Conservation (phyloP, 2,329 filamentous ascomycete species). For the Penicillium sp. region DNA sequence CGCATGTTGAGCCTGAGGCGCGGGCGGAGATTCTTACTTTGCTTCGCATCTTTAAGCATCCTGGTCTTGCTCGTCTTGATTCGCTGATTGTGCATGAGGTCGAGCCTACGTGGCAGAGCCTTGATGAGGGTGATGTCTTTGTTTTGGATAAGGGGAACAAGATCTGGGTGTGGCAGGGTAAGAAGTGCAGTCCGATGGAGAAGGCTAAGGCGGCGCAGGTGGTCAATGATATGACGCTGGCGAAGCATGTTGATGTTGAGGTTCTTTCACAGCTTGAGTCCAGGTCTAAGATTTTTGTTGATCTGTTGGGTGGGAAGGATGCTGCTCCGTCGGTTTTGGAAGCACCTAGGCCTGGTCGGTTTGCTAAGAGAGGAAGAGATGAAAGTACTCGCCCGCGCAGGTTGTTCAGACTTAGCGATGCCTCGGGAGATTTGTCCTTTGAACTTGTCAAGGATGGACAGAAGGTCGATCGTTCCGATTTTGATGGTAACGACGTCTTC, state of each 20-base stretch:
- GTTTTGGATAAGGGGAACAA: slow-evolving; percentile 62
- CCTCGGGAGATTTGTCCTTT: slow-evolving; percentile 58
- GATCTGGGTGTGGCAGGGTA: slow-evolving; percentile 70
- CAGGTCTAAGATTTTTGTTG: slow-evolving; percentile 52
- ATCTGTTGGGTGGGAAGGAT: slow-evolving; percentile 54
- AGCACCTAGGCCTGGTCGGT: slow-evolving; percentile 38
- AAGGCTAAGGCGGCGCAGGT: slow-evolving; percentile 67
- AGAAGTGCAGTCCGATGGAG: slow-evolving; percentile 65
- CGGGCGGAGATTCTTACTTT: slow-evolving; percentile 52
- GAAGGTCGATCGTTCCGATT: slow-evolving; percentile 50
- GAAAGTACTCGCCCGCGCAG: slow-evolving; percentile 37
- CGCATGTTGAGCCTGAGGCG: slow-evolving; percentile 56
- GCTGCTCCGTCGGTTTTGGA: slow-evolving; percentile 45
- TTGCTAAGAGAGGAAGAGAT: slow-evolving; percentile 22
- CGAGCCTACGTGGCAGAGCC: slow-evolving; percentile 58
- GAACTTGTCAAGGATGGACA: slow-evolving; percentile 58
- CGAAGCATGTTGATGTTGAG: slow-evolving; percentile 64
- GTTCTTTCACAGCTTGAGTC: slow-evolving; percentile 61
- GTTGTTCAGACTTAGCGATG: slow-evolving; percentile 64
- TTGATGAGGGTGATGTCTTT: slow-evolving; percentile 68
- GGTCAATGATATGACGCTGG: slow-evolving; percentile 57
- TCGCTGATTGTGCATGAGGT: slow-evolving; percentile 64
- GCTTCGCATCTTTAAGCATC: slow-evolving; percentile 63
- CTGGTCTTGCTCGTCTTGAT: slow-evolving; percentile 47
- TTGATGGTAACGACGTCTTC: slow-evolving; percentile 67